Conservation (phyloP, 2,329 filamentous ascomycete genomes). For the Fusarium tricinctum region DNA sequence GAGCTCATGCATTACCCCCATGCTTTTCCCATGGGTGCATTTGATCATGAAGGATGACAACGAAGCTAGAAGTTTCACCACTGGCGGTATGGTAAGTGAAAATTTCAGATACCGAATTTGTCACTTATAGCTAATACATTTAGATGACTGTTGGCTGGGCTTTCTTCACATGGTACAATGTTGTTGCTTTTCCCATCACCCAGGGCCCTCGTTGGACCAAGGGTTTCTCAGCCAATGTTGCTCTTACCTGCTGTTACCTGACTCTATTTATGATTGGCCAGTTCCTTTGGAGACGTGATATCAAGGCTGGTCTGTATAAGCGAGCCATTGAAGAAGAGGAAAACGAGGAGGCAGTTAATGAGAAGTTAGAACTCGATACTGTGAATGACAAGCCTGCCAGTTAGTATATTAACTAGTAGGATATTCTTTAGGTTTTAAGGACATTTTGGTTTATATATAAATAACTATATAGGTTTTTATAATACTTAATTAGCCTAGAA, state of each 20-base stretch:
- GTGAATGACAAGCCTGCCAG: not conserved
- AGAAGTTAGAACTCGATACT: slow-evolving; percentile 25
- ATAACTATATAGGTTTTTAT: too few relatives aligned
- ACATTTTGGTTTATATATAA: too few relatives aligned
- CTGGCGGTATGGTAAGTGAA: slow-evolving; percentile 44
- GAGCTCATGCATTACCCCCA: slow-evolving; percentile 44
- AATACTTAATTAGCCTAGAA: too few relatives aligned
- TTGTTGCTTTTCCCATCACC: slow-evolving; percentile 44
- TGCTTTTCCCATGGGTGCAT: slow-evolving; percentile 46
- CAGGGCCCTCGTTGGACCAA: slow-evolving; percentile 41
- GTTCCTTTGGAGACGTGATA: slow-evolving; percentile 51
- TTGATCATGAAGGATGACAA: slow-evolving; percentile 45
- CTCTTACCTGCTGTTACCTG: slow-evolving; percentile 48
- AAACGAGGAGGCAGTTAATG: slow-evolving; percentile 42
- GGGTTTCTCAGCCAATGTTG: slow-evolving; percentile 45
- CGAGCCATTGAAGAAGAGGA: slow-evolving; percentile 43
- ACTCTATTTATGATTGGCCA: slow-evolving; percentile 52
- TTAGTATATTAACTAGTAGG: too few relatives aligned
- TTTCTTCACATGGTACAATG: slow-evolving; percentile 46
- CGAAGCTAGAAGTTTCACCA: slow-evolving; percentile 46
- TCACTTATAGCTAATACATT: too few relatives aligned
- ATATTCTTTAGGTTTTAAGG: too few relatives aligned
- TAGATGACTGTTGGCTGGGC: slow-evolving; percentile 49
- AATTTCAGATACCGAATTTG: too few relatives aligned
- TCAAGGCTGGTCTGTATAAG: slow-evolving; percentile 43